Conservation (phyloP, 306 rosid genomes). For the Mimosa pudica region DNA sequence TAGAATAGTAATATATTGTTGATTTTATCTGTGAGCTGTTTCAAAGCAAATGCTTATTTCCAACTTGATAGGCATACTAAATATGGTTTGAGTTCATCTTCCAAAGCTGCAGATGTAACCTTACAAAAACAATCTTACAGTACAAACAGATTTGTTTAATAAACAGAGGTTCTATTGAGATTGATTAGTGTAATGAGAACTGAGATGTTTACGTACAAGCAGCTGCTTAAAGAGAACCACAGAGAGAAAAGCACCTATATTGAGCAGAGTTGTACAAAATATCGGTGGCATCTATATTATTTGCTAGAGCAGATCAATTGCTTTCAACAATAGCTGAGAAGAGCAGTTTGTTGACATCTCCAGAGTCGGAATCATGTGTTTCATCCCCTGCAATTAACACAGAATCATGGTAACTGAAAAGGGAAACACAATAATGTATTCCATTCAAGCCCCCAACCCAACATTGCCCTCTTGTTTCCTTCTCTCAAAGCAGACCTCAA, state of each 20-base stretch:
- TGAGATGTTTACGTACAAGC: constrained; percentile 6
- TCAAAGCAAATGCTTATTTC: neutral
- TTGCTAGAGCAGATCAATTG: constrained; percentile 38
- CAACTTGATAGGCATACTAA: neutral
- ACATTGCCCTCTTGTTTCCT: neutral
- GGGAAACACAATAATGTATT: neutral
- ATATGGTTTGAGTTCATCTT: neutral
- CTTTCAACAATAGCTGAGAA: constrained; percentile 77
- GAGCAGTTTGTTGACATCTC: constrained; percentile 72
- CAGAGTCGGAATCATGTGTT: constrained; percentile 46
- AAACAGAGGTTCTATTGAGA: neutral
- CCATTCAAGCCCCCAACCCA: neutral
- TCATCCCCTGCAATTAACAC: constrained; percentile 64
- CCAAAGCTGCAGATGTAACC: neutral
- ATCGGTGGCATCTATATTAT: constrained; percentile 6
- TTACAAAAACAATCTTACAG: neutral
- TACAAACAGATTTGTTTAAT: neutral
- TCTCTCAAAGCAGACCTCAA: neutral
- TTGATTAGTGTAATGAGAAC: neutral
- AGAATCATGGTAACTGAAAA: neutral
- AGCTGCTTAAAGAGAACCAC: neutral
- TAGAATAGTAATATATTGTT: neutral
- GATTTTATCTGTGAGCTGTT: neutral
- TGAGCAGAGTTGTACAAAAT: constrained; percentile 20
- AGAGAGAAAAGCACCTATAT: constrained; percentile 1